Evolutionary conservation across 2,329 filamentous ascomycete genomes (phyloP), one percentile per base, ranked within the genome.

Genomic region (Phyllosticta capitalensis): DNA sequence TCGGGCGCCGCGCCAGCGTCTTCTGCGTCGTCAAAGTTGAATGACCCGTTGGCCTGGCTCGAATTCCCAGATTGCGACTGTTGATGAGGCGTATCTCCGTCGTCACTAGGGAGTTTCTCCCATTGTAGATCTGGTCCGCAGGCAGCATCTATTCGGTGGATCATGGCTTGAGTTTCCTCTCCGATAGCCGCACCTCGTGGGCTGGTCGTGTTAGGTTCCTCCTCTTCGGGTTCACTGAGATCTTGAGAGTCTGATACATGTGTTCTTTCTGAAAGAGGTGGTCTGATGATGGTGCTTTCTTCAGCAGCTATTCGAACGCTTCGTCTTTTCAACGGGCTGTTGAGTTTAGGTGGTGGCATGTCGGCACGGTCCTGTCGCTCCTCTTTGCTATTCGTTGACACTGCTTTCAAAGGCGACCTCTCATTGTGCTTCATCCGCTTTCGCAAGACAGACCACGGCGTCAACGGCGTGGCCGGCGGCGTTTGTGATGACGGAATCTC

Each of bases 401-500:
- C 54, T 1, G 48, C 21, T 20, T 53, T 49, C n/a, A 56, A 22
- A 12, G 58, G 58, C n/a, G 54, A 56, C 17, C 58, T 49, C 22
- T 4, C 14, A 45, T 45, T 45, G 38, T n/a, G n/a, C 1, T 7
- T 17, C n/a, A 5, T n/a, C n/a, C 38, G 38, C 38, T 19, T 45
- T 45, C 38, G 38, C 38, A 45, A n/a, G 7, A 19, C 38, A n/a
- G 38, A 45, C 14, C 17, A n/a, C 7, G 38, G 48, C 9, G 58
- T 56, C 3, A 60, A 10, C 9, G 58, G 54, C 4, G 58, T 56
- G 9, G 52, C 24, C 5, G 50, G 54, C 12, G 54, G 58, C 9
- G 58, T 53, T 28, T 60, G 58, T 9, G 58, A 60, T 12, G 58
- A 60, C 17, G 58, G 58, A 10, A 60, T 49, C 19, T 60, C 58